Percentiles rank a stretch among this genome's conserved stretches.
phyloP scores from a whole-genome alignment of 1,284 basidiomycete genomes.

The Cryptococcus sp. region DNA sequence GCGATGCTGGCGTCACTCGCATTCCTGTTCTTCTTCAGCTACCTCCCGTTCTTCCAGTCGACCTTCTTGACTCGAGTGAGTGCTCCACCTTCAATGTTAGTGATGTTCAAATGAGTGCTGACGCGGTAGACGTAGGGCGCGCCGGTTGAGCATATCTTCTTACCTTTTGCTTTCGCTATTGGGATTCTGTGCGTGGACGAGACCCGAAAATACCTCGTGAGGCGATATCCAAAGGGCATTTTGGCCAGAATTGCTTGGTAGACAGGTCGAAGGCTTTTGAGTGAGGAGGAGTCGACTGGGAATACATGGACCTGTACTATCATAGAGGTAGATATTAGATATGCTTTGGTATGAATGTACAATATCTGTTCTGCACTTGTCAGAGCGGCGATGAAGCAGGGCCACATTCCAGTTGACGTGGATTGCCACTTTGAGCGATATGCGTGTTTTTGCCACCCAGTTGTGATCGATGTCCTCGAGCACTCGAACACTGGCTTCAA shows the following conservation, averaged over 20 bases:
- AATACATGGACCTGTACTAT: not conserved
- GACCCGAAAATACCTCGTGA: conserved; percentile 52
- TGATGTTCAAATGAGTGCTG: no score
- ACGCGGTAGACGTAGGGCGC: conserved; percentile 45
- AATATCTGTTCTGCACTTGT: no score
- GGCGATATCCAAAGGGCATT: conserved; percentile 49
- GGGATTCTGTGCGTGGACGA: conserved; percentile 53
- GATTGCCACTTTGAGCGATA: conserved; percentile 5
- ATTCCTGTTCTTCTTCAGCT: conserved; percentile 62
- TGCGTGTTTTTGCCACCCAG: conserved; percentile 3
- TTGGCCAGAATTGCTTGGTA: conserved; percentile 56
- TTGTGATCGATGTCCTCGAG: not conserved
- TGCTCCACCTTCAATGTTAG: not conserved
- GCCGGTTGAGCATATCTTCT: conserved; percentile 59
- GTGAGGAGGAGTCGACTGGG: not conserved
- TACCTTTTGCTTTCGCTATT: conserved; percentile 56
- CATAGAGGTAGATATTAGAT: no score
- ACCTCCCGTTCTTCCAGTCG: conserved; percentile 61
- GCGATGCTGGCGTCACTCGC: conserved; percentile 58
- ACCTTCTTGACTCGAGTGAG: conserved; percentile 60
- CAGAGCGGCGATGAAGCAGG: no score
- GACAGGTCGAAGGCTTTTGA: not conserved
- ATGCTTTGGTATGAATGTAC: no score
- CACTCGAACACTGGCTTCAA: no score
- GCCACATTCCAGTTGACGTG: not conserved